Percentiles rank a stretch among this genome's conserved stretches.
These are phyloP conservation scores for Trametes cubensis DNA, from an alignment of 768 basidiomycete genomes.

Conservation along the genomic window DNA sequence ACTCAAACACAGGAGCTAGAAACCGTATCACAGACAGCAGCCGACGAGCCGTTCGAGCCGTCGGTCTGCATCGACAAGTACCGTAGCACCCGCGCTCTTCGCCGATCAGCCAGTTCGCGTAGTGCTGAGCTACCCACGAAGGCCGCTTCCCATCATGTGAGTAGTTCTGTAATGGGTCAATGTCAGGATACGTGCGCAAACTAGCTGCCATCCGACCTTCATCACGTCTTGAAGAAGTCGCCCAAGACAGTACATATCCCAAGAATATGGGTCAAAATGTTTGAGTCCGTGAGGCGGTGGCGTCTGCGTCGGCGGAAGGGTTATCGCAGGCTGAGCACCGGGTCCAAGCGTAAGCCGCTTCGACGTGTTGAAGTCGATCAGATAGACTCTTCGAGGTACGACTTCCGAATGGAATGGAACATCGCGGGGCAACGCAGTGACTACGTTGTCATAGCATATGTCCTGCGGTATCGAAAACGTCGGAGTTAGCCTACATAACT, in stretches of 20 bases:
- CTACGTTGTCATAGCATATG: too few species aligned
- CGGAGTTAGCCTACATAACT: too few species aligned
- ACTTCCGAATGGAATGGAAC: too few species aligned
- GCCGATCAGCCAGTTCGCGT: background rate
- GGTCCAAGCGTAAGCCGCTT: background rate
- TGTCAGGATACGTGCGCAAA: background rate
- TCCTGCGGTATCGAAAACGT: too few species aligned
- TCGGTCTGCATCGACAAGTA: conserved; percentile 6
- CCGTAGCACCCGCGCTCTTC: background rate
- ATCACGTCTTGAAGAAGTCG: background rate
- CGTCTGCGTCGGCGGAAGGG: background rate
- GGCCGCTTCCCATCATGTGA: background rate
- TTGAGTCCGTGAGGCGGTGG: background rate
- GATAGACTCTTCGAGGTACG: background rate
- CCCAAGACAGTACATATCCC: conserved; percentile 15
- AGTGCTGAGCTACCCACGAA: background rate
- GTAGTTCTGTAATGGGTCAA: background rate
- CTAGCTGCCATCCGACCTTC: background rate
- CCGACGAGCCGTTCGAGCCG: background rate
- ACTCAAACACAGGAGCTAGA: background rate
- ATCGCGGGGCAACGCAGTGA: too few species aligned
- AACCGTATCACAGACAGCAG: background rate
- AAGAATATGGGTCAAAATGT: conserved; percentile 15
- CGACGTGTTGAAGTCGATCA: conserved; percentile 16
- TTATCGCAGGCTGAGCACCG: conserved; percentile 1